Base-by-base conservation (phyloP, 495 filamentous ascomycete genomes). In the Aspergillus steynii region DNA sequence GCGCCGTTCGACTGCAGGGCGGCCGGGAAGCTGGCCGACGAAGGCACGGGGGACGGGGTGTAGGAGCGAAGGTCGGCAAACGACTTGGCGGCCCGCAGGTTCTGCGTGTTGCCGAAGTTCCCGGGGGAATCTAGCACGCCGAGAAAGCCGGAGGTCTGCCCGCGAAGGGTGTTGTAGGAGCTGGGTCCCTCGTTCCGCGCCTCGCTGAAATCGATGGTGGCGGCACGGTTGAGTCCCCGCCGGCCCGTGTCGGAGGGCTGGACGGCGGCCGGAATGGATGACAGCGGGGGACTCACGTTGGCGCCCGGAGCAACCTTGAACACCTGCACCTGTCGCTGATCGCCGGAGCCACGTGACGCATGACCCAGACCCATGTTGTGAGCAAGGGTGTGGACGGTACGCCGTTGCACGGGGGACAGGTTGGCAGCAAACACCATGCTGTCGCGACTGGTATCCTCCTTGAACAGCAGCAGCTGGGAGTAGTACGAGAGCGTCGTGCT, bases 201-300 rank as follows among this genome's bases (percentile, higher is more conserved):
- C 71, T 97, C 95, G 65, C 90, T 92, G 76, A 99, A 99, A 75
- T 98, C 94, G 66, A 96, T 96, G n/a, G 95, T 99, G 34, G 95
- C 96, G 25, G 95, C 93, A 31, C 95, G 90, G 78, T 93, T 95
- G 37, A 99, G 80, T 14, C 86, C 89, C 34, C 93, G 90, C 57
- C 93, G 85, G 59, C 87, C 86, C 34, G 86, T 83, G 61, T 97
- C 92, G 57, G 84, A 81, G 20, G 85, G 83, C 53, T 90, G 89
- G 42, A 86, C 85, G 10, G 80, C 72, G 56, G 86, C 76, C 15
- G 86, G 82, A 68, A 90, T 82, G 42, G 79, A 74, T 26, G 79
- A 74, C 65, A 79, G 47, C 20, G 85, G 86, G 52, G 90, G 85
- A 78, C 88, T 88, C 74, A 90, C 75, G 72, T 86, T 82, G 70